Evolutionary conservation across 2,329 filamentous ascomycete species (phyloP).

Genomic region (Aspergillus fijiensis): DNA sequence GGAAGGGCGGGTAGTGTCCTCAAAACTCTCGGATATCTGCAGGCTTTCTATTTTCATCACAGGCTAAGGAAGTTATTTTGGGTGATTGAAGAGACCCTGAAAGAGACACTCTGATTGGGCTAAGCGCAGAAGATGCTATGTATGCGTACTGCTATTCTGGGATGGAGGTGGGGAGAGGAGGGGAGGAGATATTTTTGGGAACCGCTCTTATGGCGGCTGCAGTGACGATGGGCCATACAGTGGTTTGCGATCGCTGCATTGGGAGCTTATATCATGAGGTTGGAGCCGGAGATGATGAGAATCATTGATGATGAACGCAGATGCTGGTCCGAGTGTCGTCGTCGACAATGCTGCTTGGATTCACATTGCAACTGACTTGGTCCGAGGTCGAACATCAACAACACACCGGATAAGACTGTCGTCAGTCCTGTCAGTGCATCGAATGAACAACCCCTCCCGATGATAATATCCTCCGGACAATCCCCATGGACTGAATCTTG

Average conservation of each 20-base stretch:
- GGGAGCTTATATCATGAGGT: neutral
- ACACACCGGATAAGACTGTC: neutral
- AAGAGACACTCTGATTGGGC: neutral
- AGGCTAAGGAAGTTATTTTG: conserved; percentile 7
- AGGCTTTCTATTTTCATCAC: conserved; percentile 7
- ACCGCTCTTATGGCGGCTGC: neutral
- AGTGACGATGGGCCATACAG: neutral
- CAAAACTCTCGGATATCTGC: neutral
- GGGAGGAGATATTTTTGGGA: conserved; percentile 1
- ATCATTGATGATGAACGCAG: neutral
- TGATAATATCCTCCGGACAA: neutral
- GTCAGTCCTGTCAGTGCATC: neutral
- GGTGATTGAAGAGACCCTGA: neutral
- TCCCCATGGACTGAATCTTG: neutral
- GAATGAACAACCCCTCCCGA: neutral
- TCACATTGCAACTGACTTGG: neutral
- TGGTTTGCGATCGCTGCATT: neutral
- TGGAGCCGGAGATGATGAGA: neutral
- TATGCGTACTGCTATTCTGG: conserved; percentile 1
- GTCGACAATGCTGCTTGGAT: neutral
- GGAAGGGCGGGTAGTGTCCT: neutral
- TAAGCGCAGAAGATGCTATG: neutral
- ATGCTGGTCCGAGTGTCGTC: neutral
- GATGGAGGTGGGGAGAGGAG: neutral
- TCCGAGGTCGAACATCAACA: neutral